A percentile compares a stretch with the other conserved stretches of the same genome.
Conservation (phyloP, 139 green algal genomes). For the Chlorella sorokiniana region DNA sequence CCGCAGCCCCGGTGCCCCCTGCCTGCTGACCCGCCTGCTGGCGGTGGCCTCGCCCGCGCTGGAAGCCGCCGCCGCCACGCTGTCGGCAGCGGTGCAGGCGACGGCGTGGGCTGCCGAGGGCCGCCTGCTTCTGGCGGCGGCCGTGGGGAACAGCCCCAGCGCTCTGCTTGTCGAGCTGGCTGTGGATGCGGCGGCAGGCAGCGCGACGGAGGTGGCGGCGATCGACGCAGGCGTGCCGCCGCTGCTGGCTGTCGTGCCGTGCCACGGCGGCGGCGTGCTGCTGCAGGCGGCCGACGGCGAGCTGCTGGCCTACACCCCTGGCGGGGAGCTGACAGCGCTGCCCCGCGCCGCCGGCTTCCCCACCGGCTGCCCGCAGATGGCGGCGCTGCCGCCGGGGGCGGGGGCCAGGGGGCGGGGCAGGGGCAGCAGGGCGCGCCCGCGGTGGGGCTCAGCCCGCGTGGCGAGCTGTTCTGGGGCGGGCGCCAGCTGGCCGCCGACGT, state of each 20-base stretch:
- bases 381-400: not conserved
- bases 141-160: not conserved
- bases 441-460: slow-evolving; percentile 62
- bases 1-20: not conserved
- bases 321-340: not conserved
- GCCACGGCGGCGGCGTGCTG: slow-evolving; percentile 1
- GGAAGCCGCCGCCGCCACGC: not conserved
- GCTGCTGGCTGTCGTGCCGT: slow-evolving; percentile 3
- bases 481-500: slow-evolving; percentile 56
- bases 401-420: no score
- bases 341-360: slow-evolving; percentile 17
- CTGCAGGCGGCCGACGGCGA: slow-evolving; percentile 30
- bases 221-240: not conserved
- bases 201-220: not conserved
- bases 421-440: slow-evolving; percentile 33
- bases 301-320: slow-evolving; percentile 9
- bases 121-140: slow-evolving; percentile 13
- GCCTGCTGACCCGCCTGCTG: slow-evolving; percentile 8
- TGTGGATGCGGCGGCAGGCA: not conserved
- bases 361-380: slow-evolving; percentile 17
- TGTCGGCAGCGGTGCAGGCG: not conserved
- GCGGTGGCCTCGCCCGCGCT: not conserved
- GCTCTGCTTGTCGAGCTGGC: slow-evolving; percentile 18
- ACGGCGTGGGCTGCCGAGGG: not conserved
- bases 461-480: slow-evolving; percentile 65